phyloP scores from a whole-genome alignment of 2,329 filamentous ascomycete genomes.

The Nemania serpens region DNA sequence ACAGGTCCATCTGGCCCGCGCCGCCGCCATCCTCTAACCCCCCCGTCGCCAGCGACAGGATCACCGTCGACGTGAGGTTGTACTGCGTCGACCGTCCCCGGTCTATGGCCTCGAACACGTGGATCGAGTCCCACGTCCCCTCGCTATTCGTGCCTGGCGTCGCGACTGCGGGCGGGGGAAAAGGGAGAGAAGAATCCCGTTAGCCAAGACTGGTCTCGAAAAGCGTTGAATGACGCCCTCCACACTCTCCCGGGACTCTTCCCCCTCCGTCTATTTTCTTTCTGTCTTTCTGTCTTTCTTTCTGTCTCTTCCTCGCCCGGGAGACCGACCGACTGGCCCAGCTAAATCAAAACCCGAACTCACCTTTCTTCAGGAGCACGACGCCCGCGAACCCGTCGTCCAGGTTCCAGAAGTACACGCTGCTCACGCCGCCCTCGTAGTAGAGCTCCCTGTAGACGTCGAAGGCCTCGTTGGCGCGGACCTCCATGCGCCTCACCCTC shows the following conservation, averaged over 20 bases:
- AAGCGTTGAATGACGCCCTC: background rate
- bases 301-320: background rate
- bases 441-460: slow-evolving; percentile 97
- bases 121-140: slow-evolving; percentile 96
- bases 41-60: slow-evolving; percentile 76
- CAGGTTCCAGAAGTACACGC: slow-evolving; percentile 97
- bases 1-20: slow-evolving; percentile 83
- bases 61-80: slow-evolving; percentile 96
- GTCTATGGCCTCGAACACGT: slow-evolving; percentile 96
- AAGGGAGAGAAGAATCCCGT: too few relatives aligned
- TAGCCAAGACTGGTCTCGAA: background rate
- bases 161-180: slow-evolving; percentile 55
- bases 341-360: slow-evolving; percentile 36
- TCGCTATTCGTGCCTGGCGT: slow-evolving; percentile 68
- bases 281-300: background rate
- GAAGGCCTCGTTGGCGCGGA: slow-evolving; percentile 93
- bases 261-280: too few relatives aligned
- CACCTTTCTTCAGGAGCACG: slow-evolving; percentile 92
- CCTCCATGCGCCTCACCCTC: slow-evolving; percentile 88
- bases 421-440: slow-evolving; percentile 94
- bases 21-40: slow-evolving; percentile 47
- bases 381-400: slow-evolving; percentile 98
- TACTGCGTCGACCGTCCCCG: slow-evolving; percentile 91
- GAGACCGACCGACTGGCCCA: background rate
- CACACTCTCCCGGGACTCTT: background rate